Evolutionary conservation across 169 alveolate species (phyloP), one percentile per base, ranked within the genome.

Genomic region (Sarcocystis neurona): DNA sequence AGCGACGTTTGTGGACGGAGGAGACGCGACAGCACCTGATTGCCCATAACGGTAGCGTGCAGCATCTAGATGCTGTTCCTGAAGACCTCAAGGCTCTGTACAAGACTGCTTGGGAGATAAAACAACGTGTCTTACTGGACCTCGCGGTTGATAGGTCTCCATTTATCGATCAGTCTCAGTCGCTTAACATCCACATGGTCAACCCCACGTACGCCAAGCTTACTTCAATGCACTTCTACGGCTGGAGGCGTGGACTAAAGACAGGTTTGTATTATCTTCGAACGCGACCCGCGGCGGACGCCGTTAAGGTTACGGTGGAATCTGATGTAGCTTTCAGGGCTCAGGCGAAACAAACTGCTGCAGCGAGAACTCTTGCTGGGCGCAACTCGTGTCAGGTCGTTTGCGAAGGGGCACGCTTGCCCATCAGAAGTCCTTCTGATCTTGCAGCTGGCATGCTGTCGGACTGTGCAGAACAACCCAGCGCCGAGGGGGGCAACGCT

Each of bases 31-130:
- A 97, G 86, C 96, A 97, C 92, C 94, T 99, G 18, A 97, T 99
- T 44, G 98, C 98, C 15, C 94, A 96, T 91, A 99, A 98, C 90
- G 99, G 99, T 32, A 95, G 99, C 48, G 96, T 98, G 48, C 98
- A 97, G 91, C 88, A 94, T 68, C 94, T 99, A n/a, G 96, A 93
- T 41, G 96, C 94, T 44, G 96, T 99, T 48, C 99, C 99, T 2
- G 95, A 92, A 2, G 98, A 97, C 74, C 82, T 97, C 48, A 97
- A 97, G 96, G 96, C 58, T 79, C 32, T 95, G 41, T 95, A 96
- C 93, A 98, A 98, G 91, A 99, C 99, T 0, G 99, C 98, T 18
- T 99, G 99, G 99, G 99, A 99, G 93, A 98, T 99, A 85, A 97
- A 98, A 89, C 99, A 99, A 95, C 97, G 96, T 93, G 88, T 92